Evolutionary conservation across 1,284 basidiomycete genomes (phyloP).

Genomic region (Sanghuangporus baumii): DNA sequence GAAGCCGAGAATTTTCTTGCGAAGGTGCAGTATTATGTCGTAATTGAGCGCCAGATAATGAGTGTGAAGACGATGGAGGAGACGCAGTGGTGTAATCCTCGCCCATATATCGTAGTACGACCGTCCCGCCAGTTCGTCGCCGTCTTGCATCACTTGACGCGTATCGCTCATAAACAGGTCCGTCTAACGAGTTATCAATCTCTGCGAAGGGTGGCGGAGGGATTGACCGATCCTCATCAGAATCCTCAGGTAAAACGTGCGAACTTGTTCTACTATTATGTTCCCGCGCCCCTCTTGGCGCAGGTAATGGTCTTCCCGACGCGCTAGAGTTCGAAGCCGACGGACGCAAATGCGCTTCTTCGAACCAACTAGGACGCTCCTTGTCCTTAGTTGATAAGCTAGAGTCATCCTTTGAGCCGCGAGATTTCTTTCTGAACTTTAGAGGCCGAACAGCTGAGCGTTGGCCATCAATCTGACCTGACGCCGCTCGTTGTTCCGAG

Average conservation of each 20-base stretch:
- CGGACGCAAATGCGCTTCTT: constrained; percentile 22
- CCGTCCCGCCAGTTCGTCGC: constrained; percentile 21
- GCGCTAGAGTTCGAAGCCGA: constrained; percentile 5
- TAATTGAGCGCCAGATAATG: background rate
- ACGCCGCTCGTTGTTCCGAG: background rate
- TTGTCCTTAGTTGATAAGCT: constrained; percentile 20
- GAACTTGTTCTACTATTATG: constrained; percentile 9
- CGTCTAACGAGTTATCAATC: constrained; percentile 34
- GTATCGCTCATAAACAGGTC: constrained; percentile 33
- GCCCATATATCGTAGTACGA: constrained; percentile 19
- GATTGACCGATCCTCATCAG: constrained; percentile 28
- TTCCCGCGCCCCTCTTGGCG: constrained; percentile 10
- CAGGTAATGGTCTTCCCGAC: constrained; percentile 17
- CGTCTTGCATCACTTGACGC: constrained; percentile 27
- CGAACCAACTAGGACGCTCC: constrained; percentile 31
- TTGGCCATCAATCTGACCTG: constrained; percentile 11
- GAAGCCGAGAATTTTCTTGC: background rate
- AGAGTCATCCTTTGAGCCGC: constrained; percentile 14
- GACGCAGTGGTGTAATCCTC: constrained; percentile 12
- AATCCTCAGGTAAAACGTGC: constrained; percentile 19
- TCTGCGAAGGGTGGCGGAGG: constrained; percentile 39
- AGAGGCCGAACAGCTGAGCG: constrained; percentile 23
- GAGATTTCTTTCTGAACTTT: constrained; percentile 26
- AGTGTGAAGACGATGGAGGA: constrained; percentile 14
- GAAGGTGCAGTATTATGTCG: constrained; percentile 4